Evolutionary conservation across 768 basidiomycete species (phyloP).

Genomic region (Gautieria morchelliformis): DNA sequence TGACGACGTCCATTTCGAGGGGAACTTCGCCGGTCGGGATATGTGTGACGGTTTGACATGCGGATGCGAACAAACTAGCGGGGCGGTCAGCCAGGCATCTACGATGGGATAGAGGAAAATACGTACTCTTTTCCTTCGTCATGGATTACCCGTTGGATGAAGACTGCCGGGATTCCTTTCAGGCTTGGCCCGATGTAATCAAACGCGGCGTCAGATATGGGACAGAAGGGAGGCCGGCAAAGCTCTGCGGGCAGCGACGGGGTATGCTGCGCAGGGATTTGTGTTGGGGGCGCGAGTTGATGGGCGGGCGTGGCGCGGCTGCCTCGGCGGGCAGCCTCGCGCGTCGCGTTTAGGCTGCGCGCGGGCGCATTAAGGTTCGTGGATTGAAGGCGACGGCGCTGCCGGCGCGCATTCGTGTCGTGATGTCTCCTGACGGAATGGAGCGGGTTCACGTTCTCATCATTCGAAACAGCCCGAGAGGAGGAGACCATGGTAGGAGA

Average conservation of each 20-base stretch:
- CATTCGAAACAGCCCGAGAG: not conserved
- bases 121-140: not conserved
- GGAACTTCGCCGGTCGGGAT: conserved; percentile 27
- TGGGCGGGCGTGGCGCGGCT: not conserved
- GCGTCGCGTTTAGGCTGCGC: conserved; percentile 1
- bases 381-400: conserved; percentile 3
- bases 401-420: conserved; percentile 7
- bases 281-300: not conserved
- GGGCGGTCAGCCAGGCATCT: not conserved
- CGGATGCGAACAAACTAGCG: not conserved
- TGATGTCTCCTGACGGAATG: conserved; percentile 2
- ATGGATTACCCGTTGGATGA: conserved; percentile 28
- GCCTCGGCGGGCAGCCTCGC: conserved; percentile 2
- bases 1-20: conserved; percentile 31
- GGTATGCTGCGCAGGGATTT: conserved; percentile 40
- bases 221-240: conserved; percentile 47
- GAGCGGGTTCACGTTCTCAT: conserved; percentile 8
- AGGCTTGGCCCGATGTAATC: conserved; percentile 44
- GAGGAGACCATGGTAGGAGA: not conserved
- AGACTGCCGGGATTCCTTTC: conserved; percentile 47
- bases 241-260: conserved; percentile 51
- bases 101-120: not conserved
- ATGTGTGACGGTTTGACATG: not conserved
- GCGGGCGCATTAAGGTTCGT: not conserved
- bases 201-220: conserved; percentile 47